Evolutionary conservation across 2,329 filamentous ascomycete genomes (phyloP).

Genomic region (Alternaria sp.): DNA sequence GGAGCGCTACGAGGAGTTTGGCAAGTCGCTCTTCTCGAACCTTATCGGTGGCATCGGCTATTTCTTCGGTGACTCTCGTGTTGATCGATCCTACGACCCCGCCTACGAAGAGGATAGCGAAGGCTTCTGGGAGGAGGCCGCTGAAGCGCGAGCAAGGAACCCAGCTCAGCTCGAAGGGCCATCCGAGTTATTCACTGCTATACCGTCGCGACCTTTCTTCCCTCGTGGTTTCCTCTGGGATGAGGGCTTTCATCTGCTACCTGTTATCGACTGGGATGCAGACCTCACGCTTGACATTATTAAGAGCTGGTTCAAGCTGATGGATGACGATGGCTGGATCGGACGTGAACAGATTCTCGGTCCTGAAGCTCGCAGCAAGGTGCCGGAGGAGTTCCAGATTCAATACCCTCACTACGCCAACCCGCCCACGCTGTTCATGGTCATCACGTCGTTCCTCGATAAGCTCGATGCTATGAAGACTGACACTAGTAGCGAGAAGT

Average conservation of each 20-base stretch:
- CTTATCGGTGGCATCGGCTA: slow-evolving; percentile 93
- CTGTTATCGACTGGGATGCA: slow-evolving; percentile 91
- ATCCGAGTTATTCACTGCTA: slow-evolving; percentile 85
- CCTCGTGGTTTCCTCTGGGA: slow-evolving; percentile 97
- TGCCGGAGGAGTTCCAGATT: slow-evolving; percentile 88
- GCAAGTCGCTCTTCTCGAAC: slow-evolving; percentile 91
- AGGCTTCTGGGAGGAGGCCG: slow-evolving; percentile 92
- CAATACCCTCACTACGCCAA: slow-evolving; percentile 99
- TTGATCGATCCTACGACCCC: slow-evolving; percentile 87
- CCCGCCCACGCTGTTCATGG: slow-evolving; percentile 90
- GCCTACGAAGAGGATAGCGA: slow-evolving; percentile 97
- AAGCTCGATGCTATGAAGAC: slow-evolving; percentile 65
- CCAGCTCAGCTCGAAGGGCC: slow-evolving; percentile 77
- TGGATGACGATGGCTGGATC: slow-evolving; percentile 98
- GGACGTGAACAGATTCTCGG: slow-evolving; percentile 95
- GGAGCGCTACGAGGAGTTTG: slow-evolving; percentile 77
- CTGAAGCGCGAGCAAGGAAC: slow-evolving; percentile 73
- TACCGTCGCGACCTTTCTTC: slow-evolving; percentile 95
- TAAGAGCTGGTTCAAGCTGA: slow-evolving; percentile 93
- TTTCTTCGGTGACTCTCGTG: slow-evolving; percentile 86
- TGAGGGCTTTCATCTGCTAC: slow-evolving; percentile 93
- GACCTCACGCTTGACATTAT: slow-evolving; percentile 84
- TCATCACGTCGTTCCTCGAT: slow-evolving; percentile 82
- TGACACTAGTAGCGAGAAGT: slow-evolving; percentile 42
- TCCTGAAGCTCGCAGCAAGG: slow-evolving; percentile 89